Evolutionary conservation across 2,329 filamentous ascomycete genomes (phyloP), one percentile per base, ranked within the genome.

Genomic region (Hypoxylon sp.): DNA sequence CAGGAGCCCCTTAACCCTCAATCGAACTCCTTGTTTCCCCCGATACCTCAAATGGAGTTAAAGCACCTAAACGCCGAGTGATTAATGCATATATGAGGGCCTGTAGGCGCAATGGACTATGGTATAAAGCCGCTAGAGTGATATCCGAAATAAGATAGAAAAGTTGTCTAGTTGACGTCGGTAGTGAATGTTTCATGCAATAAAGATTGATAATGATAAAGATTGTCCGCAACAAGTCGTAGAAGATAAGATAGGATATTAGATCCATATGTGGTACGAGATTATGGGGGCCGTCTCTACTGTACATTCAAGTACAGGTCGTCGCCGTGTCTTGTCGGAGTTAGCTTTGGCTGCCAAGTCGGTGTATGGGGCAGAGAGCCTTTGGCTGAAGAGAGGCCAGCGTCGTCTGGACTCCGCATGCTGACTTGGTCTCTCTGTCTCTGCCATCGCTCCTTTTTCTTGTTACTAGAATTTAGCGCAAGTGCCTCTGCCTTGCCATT

Each of bases 301-400:
- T 83, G 81, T 66, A 88, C 85, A 69, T 85, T 84, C 70, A 88
- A 73, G 69, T 85, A 90, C 63, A 92, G 73, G 74, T 92, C 89
- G 25, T 90, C 87, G 0, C 90, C 90, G 51, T 87, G 83, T 65
- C 88, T 80, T 61, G 87, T 89, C 2, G 90, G 90, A 47, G 90
- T 92, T 71, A 92, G 73, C 69, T 84, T 85, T 2, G 89, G 89
- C 70, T 88, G 81, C 88, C 88, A 90, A 1, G 83, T 83, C 0
- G 88, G 87, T 37, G 84, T 85, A 34, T 76, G 77, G 0, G 84
- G 83, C 43, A 83, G 72, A 25, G 67, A 68, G 16, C 72, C 71
- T 47, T 57, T 69, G 7, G 73, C 67, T 2, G 74, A 73, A 39
- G 58, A 53, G 27, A 73, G 52, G 5, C 60, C 54, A 3, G 62